Evolutionary conservation across 2,329 filamentous ascomycete species (phyloP).

Genomic region (Alternaria metachromatica): DNA sequence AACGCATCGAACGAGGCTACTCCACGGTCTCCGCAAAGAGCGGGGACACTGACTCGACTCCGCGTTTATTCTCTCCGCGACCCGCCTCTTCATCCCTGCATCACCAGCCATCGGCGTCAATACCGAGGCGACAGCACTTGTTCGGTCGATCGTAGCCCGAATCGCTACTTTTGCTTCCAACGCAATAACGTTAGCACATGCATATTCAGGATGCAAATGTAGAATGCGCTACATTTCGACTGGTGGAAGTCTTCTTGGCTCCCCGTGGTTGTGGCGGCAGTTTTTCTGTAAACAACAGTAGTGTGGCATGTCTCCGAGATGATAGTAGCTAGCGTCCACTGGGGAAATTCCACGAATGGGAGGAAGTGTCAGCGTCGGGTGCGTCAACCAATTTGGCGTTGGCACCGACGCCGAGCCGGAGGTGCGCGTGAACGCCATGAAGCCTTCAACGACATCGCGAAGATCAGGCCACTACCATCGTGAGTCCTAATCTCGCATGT

Average conservation of each 20-base stretch:
- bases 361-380: background rate
- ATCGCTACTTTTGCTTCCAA: background rate
- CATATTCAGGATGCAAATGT: background rate
- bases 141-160: conserved; percentile 24
- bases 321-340: background rate
- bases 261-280: background rate
- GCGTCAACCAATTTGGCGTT: conserved; percentile 8
- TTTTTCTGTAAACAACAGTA: conserved; percentile 3
- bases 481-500: background rate
- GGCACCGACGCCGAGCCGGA: conserved; percentile 10
- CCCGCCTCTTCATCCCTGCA: conserved; percentile 10
- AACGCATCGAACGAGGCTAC: conserved; percentile 13
- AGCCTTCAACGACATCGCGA: conserved; percentile 16
- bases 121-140: conserved; percentile 15
- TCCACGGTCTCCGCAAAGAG: conserved; percentile 28
- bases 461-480: conserved; percentile 11
- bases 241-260: conserved; percentile 14
- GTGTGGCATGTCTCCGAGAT: background rate
- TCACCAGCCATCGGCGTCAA: conserved; percentile 5
- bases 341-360: conserved; percentile 11
- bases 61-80: conserved; percentile 20
- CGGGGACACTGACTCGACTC: conserved; percentile 20
- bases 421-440: conserved; percentile 10
- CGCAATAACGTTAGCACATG: conserved; percentile 6
- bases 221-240: background rate